Evolutionary conservation across 2,329 filamentous ascomycete genomes (phyloP), one percentile per base, ranked within the genome.

Genomic region (Teratosphaeria destructans): DNA sequence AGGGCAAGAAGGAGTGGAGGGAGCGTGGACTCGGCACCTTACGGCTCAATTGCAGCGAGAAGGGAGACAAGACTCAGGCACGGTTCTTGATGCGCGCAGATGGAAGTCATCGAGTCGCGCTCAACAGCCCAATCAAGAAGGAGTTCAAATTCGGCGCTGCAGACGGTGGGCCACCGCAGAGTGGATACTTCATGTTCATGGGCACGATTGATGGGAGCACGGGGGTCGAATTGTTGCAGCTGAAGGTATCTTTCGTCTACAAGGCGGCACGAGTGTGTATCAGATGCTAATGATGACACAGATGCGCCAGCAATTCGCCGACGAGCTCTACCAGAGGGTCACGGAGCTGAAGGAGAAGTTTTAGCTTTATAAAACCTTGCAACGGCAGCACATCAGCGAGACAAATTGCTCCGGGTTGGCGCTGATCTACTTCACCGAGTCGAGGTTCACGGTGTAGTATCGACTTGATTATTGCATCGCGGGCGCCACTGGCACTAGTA

Each of bases 81-180:
- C 87, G 93, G 52, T 82, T 97, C 65, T 82, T 97, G 62, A 91
- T 96, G 85, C 87, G 93, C 19, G 90, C 95, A 65, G 92, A 96
- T 69, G 90, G 91, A 61, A 94, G 90, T 0, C 85, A 92, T 68
- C 84, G 90, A 26, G 85, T 97, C 58, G 86, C 96, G 62, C 79
- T 97, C 56, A 97, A 97, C 75, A 90, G 88, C 1, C 84, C 86
- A 0, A 81, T 97, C 61, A 83, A 90, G 61, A 87, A 89, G 60
- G 83, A 85, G 5, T 88, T 95, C 82, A 84, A 85, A 53, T 90
- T 95, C 69, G 86, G 90, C 61, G 84, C 91, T 63, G 70, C 75
- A 4, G 71, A 74, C 49, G 82, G 83, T 55, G 75, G 76, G 57
- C 88, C 87, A 67, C 85, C 89, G 34, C 84, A 82, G 52, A 82